Percentiles rank a stretch among this genome's conserved stretches.
These are phyloP conservation scores for Xylaria sp. DNA, from an alignment of 2,329 filamentous ascomycete genomes.

Conservation along the genomic window DNA sequence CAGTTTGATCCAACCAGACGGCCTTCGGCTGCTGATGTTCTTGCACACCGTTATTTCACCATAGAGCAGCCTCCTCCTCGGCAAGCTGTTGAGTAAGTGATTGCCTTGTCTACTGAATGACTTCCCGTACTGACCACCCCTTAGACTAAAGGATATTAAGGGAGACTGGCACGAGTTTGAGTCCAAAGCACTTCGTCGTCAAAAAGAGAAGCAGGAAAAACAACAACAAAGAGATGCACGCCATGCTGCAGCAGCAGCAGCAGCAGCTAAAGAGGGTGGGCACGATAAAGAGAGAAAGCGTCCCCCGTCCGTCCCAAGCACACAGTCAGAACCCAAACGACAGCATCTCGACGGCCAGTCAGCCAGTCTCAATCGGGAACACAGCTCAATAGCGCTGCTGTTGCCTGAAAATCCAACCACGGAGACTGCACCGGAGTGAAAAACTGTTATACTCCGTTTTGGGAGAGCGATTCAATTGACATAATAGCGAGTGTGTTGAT, in stretches of 20 bases:
- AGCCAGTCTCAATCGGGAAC: slow-evolving; percentile 16
- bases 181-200: slow-evolving; percentile 89
- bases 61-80: slow-evolving; percentile 77
- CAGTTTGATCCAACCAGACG: slow-evolving; percentile 84
- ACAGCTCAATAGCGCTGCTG: slow-evolving; percentile 20
- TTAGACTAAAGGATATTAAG: slow-evolving; percentile 75
- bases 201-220: slow-evolving; percentile 79
- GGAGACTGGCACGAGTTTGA: slow-evolving; percentile 99
- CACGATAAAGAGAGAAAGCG: slow-evolving; percentile 43
- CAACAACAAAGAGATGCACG: slow-evolving; percentile 60
- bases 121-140: slow-evolving; percentile 39
- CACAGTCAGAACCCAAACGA: slow-evolving; percentile 37
- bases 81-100: slow-evolving; percentile 81
- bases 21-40: slow-evolving; percentile 81
- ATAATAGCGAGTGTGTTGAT: neutral
- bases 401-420: neutral
- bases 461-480: neutral
- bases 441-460: neutral
- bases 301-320: slow-evolving; percentile 31
- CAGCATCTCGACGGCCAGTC: slow-evolving; percentile 38
- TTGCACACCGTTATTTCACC: slow-evolving; percentile 88
- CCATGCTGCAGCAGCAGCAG: slow-evolving; percentile 43
- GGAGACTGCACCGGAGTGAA: slow-evolving; percentile 4
- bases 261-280: slow-evolving; percentile 48
- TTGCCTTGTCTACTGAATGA: neutral